A percentile compares a stretch with the other conserved stretches of the same genome.
Evolutionary conservation across 2,329 filamentous ascomycete genomes (phyloP).

Genomic region (Cyphellophora europaea): DNA sequence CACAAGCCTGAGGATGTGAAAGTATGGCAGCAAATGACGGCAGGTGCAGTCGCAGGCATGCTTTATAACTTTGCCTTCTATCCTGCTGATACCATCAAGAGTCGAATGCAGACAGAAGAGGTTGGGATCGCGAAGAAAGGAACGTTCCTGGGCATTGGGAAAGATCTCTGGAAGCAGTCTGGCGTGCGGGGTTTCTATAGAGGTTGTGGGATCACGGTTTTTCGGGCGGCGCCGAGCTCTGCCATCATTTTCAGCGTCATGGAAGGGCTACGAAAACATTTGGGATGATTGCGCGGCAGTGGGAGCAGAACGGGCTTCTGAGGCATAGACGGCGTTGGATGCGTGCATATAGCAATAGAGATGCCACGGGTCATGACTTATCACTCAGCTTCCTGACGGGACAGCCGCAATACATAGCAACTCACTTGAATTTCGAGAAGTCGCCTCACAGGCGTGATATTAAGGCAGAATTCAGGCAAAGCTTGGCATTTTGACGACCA

Average conservation of each 20-base stretch:
- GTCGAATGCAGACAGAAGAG: conserved; percentile 72
- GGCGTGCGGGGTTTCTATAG: conserved; percentile 81
- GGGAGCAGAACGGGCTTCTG: too few relatives aligned
- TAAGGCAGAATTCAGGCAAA: too few relatives aligned
- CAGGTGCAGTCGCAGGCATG: conserved; percentile 81
- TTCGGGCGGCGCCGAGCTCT: conserved; percentile 84
- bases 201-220: conserved; percentile 88
- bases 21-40: conserved; percentile 76
- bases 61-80: conserved; percentile 97
- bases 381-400: too few relatives aligned
- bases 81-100: conserved; percentile 95
- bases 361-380: too few relatives aligned
- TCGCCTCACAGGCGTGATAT: too few relatives aligned
- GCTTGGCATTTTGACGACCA: too few relatives aligned
- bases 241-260: conserved; percentile 97
- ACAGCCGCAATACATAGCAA: too few relatives aligned
- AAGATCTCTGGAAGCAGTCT: conserved; percentile 68
- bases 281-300: conserved; percentile 33
- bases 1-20: conserved; percentile 41
- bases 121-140: conserved; percentile 21
- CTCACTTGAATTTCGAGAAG: too few relatives aligned
- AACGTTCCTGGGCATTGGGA: conserved; percentile 65
- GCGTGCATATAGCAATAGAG: too few relatives aligned
- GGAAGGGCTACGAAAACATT: conserved; percentile 67
- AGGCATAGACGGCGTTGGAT: too few relatives aligned